Evolutionary conservation across 768 basidiomycete genomes (phyloP).

Genomic region (Leccinum rimulosum): DNA sequence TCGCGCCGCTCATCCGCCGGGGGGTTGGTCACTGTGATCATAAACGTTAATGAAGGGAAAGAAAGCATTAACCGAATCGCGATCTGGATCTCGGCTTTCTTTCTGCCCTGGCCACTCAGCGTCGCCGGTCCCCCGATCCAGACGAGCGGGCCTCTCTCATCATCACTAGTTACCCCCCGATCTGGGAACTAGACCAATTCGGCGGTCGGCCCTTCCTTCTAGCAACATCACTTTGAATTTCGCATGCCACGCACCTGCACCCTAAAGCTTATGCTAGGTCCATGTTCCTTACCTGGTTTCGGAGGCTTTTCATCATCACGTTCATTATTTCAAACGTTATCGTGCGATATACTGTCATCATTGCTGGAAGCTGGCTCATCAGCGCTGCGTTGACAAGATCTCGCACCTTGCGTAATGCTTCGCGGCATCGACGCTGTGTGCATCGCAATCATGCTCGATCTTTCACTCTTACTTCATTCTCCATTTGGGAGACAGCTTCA

Average conservation of each 20-base stretch:
- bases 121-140: not conserved
- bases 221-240: not conserved
- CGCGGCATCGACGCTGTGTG: not conserved
- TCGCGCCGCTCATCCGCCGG: not conserved
- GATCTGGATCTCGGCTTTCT: conserved; percentile 4
- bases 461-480: not conserved
- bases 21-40: not conserved
- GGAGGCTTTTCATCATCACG: not conserved
- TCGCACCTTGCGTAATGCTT: not conserved
- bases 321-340: not conserved
- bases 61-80: not conserved
- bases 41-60: not conserved
- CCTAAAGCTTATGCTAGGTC: not conserved
- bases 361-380: not conserved
- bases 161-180: not conserved
- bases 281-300: not conserved
- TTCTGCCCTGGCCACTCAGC: not conserved
- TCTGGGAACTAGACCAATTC: not conserved
- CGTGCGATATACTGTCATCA: not conserved
- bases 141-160: not conserved
- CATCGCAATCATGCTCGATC: not conserved
- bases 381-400: not conserved
- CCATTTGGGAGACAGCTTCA: conserved; percentile 2
- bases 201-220: not conserved
- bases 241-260: not conserved